Evolutionary conservation across 176 grass and related monocot genomes (phyloP), one percentile per base, ranked within the genome.

Genomic region (Carex scoparia): DNA sequence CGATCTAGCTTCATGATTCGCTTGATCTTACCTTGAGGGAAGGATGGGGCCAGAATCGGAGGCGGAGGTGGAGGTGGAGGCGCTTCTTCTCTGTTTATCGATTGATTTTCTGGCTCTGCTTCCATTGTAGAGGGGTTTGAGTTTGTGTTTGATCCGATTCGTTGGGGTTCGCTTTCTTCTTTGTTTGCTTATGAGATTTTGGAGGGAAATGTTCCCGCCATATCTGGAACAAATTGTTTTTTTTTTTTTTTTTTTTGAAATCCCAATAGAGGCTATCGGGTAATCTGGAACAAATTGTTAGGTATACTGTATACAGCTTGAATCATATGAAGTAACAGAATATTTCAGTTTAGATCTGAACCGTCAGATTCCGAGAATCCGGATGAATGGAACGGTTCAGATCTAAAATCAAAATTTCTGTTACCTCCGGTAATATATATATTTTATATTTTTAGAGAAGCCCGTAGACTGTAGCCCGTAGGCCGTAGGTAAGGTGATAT

Each of bases 1-100:
- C 76, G 86, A 80, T 98, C 95, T 18, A 98, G 86, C 71, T 92
- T 89, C 59, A 98, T 85, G 79, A 98, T 94, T 85, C 89, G 86
- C 93, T 92, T 98, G 44, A 98, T 89, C 83, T 90, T 93, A 16
- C 93, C 91, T 65, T 88, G 18, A 23, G 93, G 95, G 73, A 98
- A 88, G 53, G 81, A 72, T 59, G 89, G 84, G 0, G 42, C 14
- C 10, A 83, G 60, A 28, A n/a, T 6, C 11, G 59, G 9, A 28
- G 57, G 10, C 30, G 46, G 7, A 27, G 0, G 8, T 3, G 18
- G 16, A 46, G 0, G 9, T 3, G 18, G 16, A 69, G 33, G 66
- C 73, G 37, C 7, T 70, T 81, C 30, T 58, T 42, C 18, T 19
- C 27, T 57, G 44, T 9, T 15, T 28, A n/a, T 12, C 31, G 56